These are phyloP conservation scores for Acacia acuminata DNA, from an alignment of 306 rosid species.

Conservation along the genomic window DNA sequence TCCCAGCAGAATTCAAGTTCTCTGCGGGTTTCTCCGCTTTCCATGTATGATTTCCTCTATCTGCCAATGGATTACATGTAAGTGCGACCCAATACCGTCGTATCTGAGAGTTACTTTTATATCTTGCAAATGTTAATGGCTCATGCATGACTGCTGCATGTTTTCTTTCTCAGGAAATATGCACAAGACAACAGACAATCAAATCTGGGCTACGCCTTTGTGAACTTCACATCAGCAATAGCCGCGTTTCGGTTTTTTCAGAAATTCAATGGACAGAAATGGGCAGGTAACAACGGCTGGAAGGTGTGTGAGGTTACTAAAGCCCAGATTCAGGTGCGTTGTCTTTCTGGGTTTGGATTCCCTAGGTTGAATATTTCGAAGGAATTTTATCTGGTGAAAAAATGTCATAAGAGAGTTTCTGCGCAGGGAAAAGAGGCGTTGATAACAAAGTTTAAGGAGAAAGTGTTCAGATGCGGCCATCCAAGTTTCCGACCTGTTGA, in stretches of 20 bases:
- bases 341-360: neutral
- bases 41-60: slow-evolving; percentile 51
- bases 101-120: neutral
- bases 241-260: slow-evolving; percentile 46
- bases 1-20: neutral
- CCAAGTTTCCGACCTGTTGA: slow-evolving; percentile 44
- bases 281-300: slow-evolving; percentile 35
- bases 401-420: neutral
- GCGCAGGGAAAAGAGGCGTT: slow-evolving; percentile 47
- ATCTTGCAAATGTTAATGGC: neutral
- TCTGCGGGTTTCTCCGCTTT: neutral
- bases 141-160: neutral
- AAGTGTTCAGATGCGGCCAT: slow-evolving; percentile 45
- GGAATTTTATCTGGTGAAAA: neutral
- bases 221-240: slow-evolving; percentile 44
- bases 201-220: slow-evolving; percentile 72
- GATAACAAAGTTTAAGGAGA: slow-evolving; percentile 27
- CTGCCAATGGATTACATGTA: slow-evolving; percentile 57
- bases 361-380: neutral
- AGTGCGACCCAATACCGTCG: neutral
- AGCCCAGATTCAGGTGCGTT: slow-evolving; percentile 53
- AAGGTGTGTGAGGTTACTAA: slow-evolving; percentile 49
- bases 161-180: slow-evolving; percentile 25
- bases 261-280: slow-evolving; percentile 30
- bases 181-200: slow-evolving; percentile 26